Base-by-base conservation (phyloP, 257 asterid species). In the Hygrophila difformis region DNA sequence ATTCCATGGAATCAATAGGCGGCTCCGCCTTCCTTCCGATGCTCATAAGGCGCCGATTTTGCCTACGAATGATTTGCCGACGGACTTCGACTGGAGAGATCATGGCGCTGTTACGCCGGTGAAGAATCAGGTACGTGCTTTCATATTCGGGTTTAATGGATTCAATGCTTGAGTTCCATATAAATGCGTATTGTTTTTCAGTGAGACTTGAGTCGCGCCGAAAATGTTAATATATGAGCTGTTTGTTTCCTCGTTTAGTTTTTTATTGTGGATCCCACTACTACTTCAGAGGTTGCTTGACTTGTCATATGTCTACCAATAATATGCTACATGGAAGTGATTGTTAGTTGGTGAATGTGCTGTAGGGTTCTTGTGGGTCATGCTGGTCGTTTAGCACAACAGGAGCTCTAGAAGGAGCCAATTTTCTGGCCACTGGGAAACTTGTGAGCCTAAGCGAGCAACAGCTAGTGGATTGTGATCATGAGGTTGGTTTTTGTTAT, bases 371-470 rank as follows among this genome's bases (percentile, higher is more conserved):
- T 0, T 83, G 94, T 61, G 94, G 94, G 14, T 79, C 94, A 14
- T 83, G 94, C 75, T 83, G 94, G 94, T 76, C 93, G 16, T 83
- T 79, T 51, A 83, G 94, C 64, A 71, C 93, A 13, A 78, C 89
- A 0, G 93, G 93, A 37, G 93, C 89, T 4, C 33, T 82, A 53
- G 93, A 82, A 67, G 93, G 87, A 43, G 87, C 92, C 42, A 83
- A 74, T 44, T 83, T 43, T 56, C 61, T 79, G 35, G 73, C 92
- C 6, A 83, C 86, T 0, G 85, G 93, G 69, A 73, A 73, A 48
- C 77, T 82, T 26, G 85, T 54, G 62, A 78, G 81, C 67, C 88
- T 82, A 20, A 82, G 93, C 41, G 93, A 82, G 69, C 93, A 82
- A 31, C 93, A 82, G 67, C 89, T 82, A 44, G 93, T 82, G 28